Evolutionary conservation across 2,329 filamentous ascomycete genomes (phyloP), one percentile per base, ranked within the genome.

Genomic region (Colletotrichum cordylinicola): DNA sequence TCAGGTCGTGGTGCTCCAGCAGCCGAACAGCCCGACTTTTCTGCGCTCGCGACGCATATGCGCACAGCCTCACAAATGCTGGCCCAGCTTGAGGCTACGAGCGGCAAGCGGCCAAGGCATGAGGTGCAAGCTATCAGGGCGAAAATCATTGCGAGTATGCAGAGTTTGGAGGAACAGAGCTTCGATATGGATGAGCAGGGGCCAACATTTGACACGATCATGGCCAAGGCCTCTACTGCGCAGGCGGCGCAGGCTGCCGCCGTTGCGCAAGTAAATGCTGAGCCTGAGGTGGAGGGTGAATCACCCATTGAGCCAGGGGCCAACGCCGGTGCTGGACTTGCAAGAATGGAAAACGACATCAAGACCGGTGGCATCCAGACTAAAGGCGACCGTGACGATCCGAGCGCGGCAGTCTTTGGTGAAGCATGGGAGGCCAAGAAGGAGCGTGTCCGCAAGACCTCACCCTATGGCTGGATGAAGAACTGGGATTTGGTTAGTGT

Each of bases 141-240:
- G 55, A 96, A 95, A 85, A 97, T 97, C 78, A 97, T 97, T 80
- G 95, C 95, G 4, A 96, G 94, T 83, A 97, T 97, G 95, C 95
- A 97, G 83, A 95, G 91, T 78, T 86, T 97, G 10, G 95, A 97
- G 83, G 95, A 97, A 83, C 94, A 96, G 82, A 96, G 93, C 82
- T 97, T 97, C 80, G 92, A 95, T 66, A 86, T 91, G 4, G 94
- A 96, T 66, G 87, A 87, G n/a, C 90, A 92, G 75, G 90, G 91
- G 0, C 94, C 94, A 21, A 96, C 93, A 0, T 96, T 97, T 79
- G 95, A 96, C 79, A 92, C 91, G 73, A 96, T 97, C 81, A 95
- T 97, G 84, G 94, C 94, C 29, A 94, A 94, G 81, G 90, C 93
- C 15, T 92, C 89, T 76, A 90, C 90, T 9, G 86, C 87, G 6